A percentile compares a stretch with the other conserved stretches of the same genome.
phyloP scores from a whole-genome alignment of 768 basidiomycete genomes.

The Polyporus arcularius region DNA sequence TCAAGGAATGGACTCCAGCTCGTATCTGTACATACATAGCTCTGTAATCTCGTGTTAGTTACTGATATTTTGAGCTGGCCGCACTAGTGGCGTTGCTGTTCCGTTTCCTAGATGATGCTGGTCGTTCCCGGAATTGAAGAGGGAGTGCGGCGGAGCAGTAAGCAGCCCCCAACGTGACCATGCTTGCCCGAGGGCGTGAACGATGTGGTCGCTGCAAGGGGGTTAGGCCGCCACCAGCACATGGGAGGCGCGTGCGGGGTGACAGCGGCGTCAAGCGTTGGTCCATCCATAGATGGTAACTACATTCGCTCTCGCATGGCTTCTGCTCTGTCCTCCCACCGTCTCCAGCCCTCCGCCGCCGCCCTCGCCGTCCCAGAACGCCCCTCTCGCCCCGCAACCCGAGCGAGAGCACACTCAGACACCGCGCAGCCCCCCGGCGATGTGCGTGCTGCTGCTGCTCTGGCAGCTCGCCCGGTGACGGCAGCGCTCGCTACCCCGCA shows the following conservation, averaged over 20 bases:
- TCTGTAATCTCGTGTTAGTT: not conserved
- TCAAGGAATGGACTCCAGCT: not conserved
- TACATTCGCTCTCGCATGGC: constrained; percentile 3
- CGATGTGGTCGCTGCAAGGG: not conserved
- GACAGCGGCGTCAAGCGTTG: constrained; percentile 16
- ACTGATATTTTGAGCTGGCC: not conserved
- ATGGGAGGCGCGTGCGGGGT: constrained; percentile 9
- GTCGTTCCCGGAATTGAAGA: not conserved
- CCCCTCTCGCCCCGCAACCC: constrained; percentile 6
- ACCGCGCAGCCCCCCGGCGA: not conserved
- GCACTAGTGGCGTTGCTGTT: not conserved
- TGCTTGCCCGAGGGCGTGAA: not conserved
- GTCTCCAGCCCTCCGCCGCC: constrained; percentile 2
- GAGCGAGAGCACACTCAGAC: constrained; percentile 1
- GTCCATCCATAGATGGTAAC: constrained; percentile 10
- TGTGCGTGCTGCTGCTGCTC: not conserved
- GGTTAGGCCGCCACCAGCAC: constrained; percentile 14
- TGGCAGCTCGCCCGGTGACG: constrained; percentile 22
- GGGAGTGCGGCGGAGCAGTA: not conserved
- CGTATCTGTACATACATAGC: not conserved
- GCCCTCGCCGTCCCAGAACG: constrained; percentile 1
- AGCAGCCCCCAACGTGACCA: not conserved
- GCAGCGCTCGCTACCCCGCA: constrained; percentile 54
- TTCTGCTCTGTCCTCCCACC: constrained; percentile 8
- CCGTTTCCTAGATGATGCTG: not conserved